Evolutionary conservation across 2,329 filamentous ascomycete genomes (phyloP), one percentile per base, ranked within the genome.

Genomic region (Alternaria atra): DNA sequence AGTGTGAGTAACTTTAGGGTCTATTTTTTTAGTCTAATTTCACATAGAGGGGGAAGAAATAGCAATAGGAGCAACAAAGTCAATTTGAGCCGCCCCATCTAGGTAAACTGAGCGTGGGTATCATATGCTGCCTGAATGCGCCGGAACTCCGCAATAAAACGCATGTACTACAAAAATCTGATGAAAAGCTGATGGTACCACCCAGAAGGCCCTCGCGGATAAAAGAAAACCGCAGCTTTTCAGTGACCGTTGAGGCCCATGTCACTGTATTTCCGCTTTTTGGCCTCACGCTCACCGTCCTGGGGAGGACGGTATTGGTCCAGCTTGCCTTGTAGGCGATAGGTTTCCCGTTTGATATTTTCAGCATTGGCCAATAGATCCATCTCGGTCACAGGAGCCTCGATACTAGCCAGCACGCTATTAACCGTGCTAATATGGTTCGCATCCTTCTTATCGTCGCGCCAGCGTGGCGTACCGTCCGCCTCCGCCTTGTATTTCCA

Each of bases 361-460:
- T 85, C 86, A 29, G 91, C 91, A 0, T 87, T 85, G 2, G 81
- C 85, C 46, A 94, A 85, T 34, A 99, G 84, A 73, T 99, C 93
- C 58, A 91, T 85, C 79, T 97, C 89, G 0, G 88, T 91, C 10
- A 99, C 93, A 1, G 89, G 89, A 72, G 97, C 93, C 62, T 89
- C 86, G 69, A 99, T 98, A 78, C 92, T 97, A 66, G 94, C 90
- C 60, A 97, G 85, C 4, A 99, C 95, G 75, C 91, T 96, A 27
- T 89, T 84, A 1, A 97, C 92, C 0, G 92, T 94, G 17, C 84
- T 89, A 61, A 91, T 90, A 79, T 98, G 94, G 73, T 99, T 99
- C 0, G 92, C 93, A 68, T 97, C 91, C 29, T 84, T 83, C 81
- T 99, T 99, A 79, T 99, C 95, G 73, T 98, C 94, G 53, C 95